phyloP scores from a whole-genome alignment of 2,329 filamentous ascomycete genomes.

The Trichoderma semiorbis region DNA sequence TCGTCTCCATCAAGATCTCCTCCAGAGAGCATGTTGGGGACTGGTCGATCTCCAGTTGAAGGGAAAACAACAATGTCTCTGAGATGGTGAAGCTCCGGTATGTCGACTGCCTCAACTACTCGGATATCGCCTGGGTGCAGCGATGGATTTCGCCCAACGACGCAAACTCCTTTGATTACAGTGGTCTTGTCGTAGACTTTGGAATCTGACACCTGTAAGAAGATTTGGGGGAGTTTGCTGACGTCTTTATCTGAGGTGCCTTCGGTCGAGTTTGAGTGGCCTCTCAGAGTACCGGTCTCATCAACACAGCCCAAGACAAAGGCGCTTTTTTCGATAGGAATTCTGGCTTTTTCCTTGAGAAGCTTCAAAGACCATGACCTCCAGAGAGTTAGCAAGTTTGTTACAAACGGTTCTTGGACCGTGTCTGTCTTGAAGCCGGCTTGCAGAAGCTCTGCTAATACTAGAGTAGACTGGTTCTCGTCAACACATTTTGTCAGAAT shows the following conservation, averaged over 20 bases:
- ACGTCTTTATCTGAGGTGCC: slow-evolving; percentile 41
- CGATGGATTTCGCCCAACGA: slow-evolving; percentile 88
- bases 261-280: slow-evolving; percentile 56
- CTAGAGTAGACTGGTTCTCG: slow-evolving; percentile 74
- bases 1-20: slow-evolving; percentile 96
- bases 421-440: slow-evolving; percentile 70
- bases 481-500: slow-evolving; percentile 76
- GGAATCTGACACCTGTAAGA: slow-evolving; percentile 71
- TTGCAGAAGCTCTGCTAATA: slow-evolving; percentile 70
- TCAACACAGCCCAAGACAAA: slow-evolving; percentile 88
- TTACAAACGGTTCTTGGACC: slow-evolving; percentile 71
- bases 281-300: slow-evolving; percentile 72
- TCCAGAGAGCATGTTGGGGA: slow-evolving; percentile 93
- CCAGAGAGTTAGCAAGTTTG: slow-evolving; percentile 79
- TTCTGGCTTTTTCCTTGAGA: slow-evolving; percentile 87
- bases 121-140: slow-evolving; percentile 90
- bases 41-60: slow-evolving; percentile 73
- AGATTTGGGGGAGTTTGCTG: slow-evolving; percentile 73
- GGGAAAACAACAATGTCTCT: slow-evolving; percentile 86
- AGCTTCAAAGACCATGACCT: slow-evolving; percentile 83
- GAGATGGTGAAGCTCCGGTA: slow-evolving; percentile 68
- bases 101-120: slow-evolving; percentile 78
- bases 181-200: slow-evolving; percentile 53
- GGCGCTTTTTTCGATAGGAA: slow-evolving; percentile 76
- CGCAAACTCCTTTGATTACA: slow-evolving; percentile 71